Evolutionary conservation across 2,329 filamentous ascomycete species (phyloP).

Genomic region (Knufia fluminis): DNA sequence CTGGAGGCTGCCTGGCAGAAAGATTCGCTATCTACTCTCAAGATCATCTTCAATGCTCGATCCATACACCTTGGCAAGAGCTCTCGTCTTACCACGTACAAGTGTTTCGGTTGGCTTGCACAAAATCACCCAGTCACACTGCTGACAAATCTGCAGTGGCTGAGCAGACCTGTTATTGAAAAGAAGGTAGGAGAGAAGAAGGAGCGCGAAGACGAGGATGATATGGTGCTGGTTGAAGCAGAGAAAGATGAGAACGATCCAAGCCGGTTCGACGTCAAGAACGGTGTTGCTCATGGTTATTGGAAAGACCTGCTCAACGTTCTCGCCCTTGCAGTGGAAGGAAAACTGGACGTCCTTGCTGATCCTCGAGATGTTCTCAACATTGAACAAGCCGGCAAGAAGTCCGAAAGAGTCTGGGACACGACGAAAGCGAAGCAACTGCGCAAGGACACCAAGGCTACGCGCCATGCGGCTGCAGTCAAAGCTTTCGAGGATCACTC

Average conservation of each 20-base stretch:
- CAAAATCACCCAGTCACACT: slow-evolving; percentile 47
- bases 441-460: slow-evolving; percentile 27
- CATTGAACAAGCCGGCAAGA: slow-evolving; percentile 25
- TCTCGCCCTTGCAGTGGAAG: slow-evolving; percentile 43
- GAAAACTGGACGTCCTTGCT: slow-evolving; percentile 34
- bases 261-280: slow-evolving; percentile 32
- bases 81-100: slow-evolving; percentile 42
- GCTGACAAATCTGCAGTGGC: slow-evolving; percentile 45
- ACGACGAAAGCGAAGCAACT: slow-evolving; percentile 11
- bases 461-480: slow-evolving; percentile 36
- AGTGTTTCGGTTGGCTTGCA: slow-evolving; percentile 48
- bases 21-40: slow-evolving; percentile 43
- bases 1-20: slow-evolving; percentile 43
- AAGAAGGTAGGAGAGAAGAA: slow-evolving; percentile 37
- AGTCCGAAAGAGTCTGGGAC: background rate
- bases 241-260: slow-evolving; percentile 27
- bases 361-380: slow-evolving; percentile 37
- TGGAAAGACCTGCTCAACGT: slow-evolving; percentile 55
- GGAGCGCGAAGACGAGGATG: slow-evolving; percentile 30
- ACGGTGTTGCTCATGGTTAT: slow-evolving; percentile 50
- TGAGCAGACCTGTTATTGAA: slow-evolving; percentile 46
- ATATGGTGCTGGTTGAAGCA: slow-evolving; percentile 28
- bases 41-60: slow-evolving; percentile 51
- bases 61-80: slow-evolving; percentile 54
- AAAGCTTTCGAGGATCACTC: slow-evolving; percentile 35